Evolutionary conservation across 805 yeast genomes (phyloP).

Genomic region (Candida odintsovae): DNA sequence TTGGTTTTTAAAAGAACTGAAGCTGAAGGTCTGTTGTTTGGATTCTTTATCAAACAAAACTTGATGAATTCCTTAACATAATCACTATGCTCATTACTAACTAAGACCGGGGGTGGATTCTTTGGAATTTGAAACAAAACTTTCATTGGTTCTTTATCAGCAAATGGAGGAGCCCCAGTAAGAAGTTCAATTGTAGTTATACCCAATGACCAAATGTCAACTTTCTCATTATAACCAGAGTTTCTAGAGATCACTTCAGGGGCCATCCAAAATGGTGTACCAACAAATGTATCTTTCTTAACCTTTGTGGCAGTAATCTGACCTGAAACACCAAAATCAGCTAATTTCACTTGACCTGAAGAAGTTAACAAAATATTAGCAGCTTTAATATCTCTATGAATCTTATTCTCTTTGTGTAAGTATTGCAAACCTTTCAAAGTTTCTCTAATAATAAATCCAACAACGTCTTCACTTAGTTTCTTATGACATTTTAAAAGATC

Average conservation of each 20-base stretch:
- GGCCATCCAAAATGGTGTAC: conserved; percentile 99
- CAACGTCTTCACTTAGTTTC: conserved; percentile 50
- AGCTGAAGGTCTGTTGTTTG: conserved; percentile 60
- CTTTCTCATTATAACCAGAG: conserved; percentile 74
- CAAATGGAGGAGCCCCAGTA: conserved; percentile 76
- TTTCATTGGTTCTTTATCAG: conserved; percentile 70
- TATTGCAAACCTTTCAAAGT: conserved; percentile 69
- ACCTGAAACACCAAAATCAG: conserved; percentile 92
- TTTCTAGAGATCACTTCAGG: conserved; percentile 77
- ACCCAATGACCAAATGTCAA: conserved; percentile 95
- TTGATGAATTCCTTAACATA: conserved; percentile 50
- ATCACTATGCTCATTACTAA: conserved; percentile 37
- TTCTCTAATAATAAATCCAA: conserved; percentile 56
- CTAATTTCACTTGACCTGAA: conserved; percentile 68
- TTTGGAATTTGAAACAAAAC: conserved; percentile 68
- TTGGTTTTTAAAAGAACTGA: conserved; percentile 44
- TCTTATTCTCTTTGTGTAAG: conserved; percentile 66
- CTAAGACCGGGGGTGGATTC: conserved; percentile 53
- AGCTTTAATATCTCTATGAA: conserved; percentile 87
- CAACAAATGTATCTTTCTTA: conserved; percentile 75
- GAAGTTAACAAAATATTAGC: conserved; percentile 79
- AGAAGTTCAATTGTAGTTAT: conserved; percentile 84
- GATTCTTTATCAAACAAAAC: conserved; percentile 63
- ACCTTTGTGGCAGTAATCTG: conserved; percentile 61
- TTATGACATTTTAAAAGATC: conserved; percentile 59